Base-by-base conservation (phyloP, 148 eudicot species). In the Persicaria tinctoria region DNA sequence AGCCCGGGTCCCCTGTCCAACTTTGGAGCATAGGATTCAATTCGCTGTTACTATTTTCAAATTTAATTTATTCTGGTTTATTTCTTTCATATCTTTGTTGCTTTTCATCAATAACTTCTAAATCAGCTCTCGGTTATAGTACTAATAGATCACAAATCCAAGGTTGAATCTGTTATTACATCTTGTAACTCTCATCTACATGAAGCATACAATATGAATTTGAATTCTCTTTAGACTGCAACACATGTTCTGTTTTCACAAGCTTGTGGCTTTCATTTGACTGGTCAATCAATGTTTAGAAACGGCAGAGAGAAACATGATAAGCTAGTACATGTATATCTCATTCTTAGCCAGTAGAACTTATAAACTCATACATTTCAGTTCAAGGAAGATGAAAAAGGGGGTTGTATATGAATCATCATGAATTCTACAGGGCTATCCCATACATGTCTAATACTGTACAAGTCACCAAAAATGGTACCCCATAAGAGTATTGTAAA, bases 1-100 rank as follows among this genome's bases (percentile, higher is more conserved):
- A 90, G 88, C 73, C 92, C 96, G 0, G 86, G 87, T 32, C 50
- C 74, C 6, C 13, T 72, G 38, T 68, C 81, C 38, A 46, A 72
- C 70, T 64, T 70, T 68, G 83, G 70, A 66, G 47, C 70, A 41
- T 66, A 66, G 48, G 47, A 41, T 32, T 32, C 41, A 27, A 23
- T 2, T 60, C 3, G 66, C 4, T 23, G n/a, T 14, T 53, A 4
- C 1, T 12, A 3, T 3, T 12, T 14, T 53, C 57, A 5, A 13
- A 5, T 16, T 54, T 13, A 1, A 13, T 9, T 2, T 60, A 11
- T 4, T 27, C 4, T 64, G 8, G n/a, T 64, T 50, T 32, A 32
- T 32, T 66, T 66, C 48, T 66, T 66, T 66, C 70, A 66, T 66
- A 12, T 44, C 47, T 66, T 66, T 66, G 47, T 66, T 66, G 70